Evolutionary conservation across 169 alveolate species (phyloP).

Genomic region (Babesia ovis): DNA sequence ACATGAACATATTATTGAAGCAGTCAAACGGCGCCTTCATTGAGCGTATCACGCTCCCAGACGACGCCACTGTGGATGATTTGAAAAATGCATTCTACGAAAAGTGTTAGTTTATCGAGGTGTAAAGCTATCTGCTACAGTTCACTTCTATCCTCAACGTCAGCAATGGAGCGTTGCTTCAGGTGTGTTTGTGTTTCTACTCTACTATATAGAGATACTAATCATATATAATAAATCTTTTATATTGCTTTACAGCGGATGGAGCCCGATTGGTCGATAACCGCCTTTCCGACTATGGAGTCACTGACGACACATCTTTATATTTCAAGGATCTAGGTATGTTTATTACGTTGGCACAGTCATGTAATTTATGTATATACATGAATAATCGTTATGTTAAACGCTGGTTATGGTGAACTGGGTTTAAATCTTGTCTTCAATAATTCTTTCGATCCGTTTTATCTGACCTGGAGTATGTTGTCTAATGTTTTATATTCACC

Average conservation of each 20-base stretch:
- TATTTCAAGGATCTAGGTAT: slow-evolving; percentile 81
- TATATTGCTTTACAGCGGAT: slow-evolving; percentile 39
- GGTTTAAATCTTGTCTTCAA: too few relatives aligned
- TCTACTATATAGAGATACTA: background rate
- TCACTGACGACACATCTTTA: slow-evolving; percentile 75
- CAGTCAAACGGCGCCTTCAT: slow-evolving; percentile 75
- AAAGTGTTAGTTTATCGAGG: slow-evolving; percentile 48
- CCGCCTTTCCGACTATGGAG: slow-evolving; percentile 64
- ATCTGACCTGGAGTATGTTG: too few relatives aligned
- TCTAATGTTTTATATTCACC: too few relatives aligned
- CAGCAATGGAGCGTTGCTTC: slow-evolving; percentile 79
- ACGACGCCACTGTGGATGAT: slow-evolving; percentile 73
- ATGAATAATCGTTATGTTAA: too few relatives aligned
- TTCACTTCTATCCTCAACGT: slow-evolving; percentile 83
- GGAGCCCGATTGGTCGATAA: slow-evolving; percentile 62
- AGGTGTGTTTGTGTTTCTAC: slow-evolving; percentile 37
- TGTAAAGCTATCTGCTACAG: slow-evolving; percentile 14
- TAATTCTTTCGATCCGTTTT: too few relatives aligned
- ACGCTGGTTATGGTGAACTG: too few relatives aligned
- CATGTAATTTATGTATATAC: too few relatives aligned
- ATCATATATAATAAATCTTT: background rate
- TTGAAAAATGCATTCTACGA: slow-evolving; percentile 65
- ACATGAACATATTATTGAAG: slow-evolving; percentile 71
- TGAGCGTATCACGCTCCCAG: slow-evolving; percentile 70
- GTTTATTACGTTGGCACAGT: background rate